Base-by-base conservation (phyloP, 2,329 filamentous ascomycete species). In the Botrytis cinerea region DNA sequence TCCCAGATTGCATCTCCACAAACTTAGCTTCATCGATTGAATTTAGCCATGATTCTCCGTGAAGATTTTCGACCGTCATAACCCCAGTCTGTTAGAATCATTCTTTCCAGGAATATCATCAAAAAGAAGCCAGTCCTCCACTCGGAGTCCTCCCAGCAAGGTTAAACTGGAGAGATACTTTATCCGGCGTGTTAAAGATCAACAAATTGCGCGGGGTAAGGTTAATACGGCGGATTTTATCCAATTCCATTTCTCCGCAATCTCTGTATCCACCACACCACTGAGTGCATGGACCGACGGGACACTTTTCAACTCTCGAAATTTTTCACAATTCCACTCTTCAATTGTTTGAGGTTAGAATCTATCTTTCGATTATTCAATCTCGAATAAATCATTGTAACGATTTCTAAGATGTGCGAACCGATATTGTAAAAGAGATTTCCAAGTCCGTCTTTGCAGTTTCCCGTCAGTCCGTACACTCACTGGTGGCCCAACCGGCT, bases 141-240 rank as follows among this genome's bases (percentile, higher is more conserved):
- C 7, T 70, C 68, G 51, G n/a, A 14, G 8, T 46, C 25, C 43
- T 28, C 16, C 28, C 28, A 38, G 22, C 28, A 59, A 28, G 40
- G 40, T 48, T 25, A 43, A 64, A 28, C n/a, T 61, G 67, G 67
- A 57, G 67, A 61, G 61, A 61, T n/a, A 70, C 20, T 46, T 70
- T 70, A 70, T 70, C 68, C 68, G 68, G 32, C 8, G 12, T 4
- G 12, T 22, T 7, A 35, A 61, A 22, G 32, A 35, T 38, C 59
- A 54, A 22, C 68, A 14, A 40, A 38, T 25, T 20, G 28, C 40
- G 68, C 40, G 68, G 68, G 68, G 54, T 61, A 70, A 61, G 68
- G 68, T 40, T 61, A 70, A 61, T 46, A n/a, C 28, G 32, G 46
- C 14, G 6, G n/a, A 60, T 18, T 40, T 70, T 38, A 61, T 25